Conservation (phyloP, 208 protist genomes). For the Acanthamoeba triangularis region DNA sequence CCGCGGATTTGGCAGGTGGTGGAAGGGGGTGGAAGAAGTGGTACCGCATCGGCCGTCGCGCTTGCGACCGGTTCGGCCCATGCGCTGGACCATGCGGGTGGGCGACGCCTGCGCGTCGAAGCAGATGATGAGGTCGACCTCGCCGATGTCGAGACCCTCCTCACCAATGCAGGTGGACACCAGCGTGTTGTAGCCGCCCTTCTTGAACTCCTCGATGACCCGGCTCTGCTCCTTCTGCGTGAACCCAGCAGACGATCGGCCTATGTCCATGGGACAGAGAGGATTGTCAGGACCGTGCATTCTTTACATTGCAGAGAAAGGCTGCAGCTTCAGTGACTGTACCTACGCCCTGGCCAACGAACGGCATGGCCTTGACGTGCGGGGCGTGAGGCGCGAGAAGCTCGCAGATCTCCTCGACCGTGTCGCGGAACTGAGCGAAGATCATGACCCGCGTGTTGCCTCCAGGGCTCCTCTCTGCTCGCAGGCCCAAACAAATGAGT, state of each 20-base stretch:
- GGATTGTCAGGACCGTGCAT: neutral
- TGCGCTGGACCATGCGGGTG: slow-evolving; percentile 89
- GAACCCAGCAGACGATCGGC: slow-evolving; percentile 2
- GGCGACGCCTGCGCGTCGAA: slow-evolving; percentile 89
- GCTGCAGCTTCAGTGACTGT: neutral
- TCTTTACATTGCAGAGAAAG: too few relatives aligned
- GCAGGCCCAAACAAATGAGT: neutral
- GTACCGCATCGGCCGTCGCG: slow-evolving; percentile 82
- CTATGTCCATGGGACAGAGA: neutral
- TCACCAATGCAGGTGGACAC: slow-evolving; percentile 93
- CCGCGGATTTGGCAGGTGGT: neutral
- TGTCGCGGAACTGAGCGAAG: slow-evolving; percentile 80
- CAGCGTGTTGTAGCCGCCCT: slow-evolving; percentile 89
- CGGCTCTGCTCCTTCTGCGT: slow-evolving; percentile 76
- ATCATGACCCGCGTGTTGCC: slow-evolving; percentile 80
- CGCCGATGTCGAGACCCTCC: slow-evolving; percentile 92
- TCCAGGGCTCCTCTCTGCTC: neutral
- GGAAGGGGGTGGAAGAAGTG: neutral
- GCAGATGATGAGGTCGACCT: slow-evolving; percentile 93
- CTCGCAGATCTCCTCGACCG: slow-evolving; percentile 68
- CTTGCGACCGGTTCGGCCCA: slow-evolving; percentile 92
- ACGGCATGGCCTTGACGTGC: slow-evolving; percentile 51
- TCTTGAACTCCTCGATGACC: slow-evolving; percentile 78
- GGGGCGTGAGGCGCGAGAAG: slow-evolving; percentile 47
- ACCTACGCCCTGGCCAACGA: slow-evolving; percentile 77